These are phyloP conservation scores for Wallemia mellicola DNA, from an alignment of 1,284 basidiomycete genomes.

Conservation along the genomic window DNA sequence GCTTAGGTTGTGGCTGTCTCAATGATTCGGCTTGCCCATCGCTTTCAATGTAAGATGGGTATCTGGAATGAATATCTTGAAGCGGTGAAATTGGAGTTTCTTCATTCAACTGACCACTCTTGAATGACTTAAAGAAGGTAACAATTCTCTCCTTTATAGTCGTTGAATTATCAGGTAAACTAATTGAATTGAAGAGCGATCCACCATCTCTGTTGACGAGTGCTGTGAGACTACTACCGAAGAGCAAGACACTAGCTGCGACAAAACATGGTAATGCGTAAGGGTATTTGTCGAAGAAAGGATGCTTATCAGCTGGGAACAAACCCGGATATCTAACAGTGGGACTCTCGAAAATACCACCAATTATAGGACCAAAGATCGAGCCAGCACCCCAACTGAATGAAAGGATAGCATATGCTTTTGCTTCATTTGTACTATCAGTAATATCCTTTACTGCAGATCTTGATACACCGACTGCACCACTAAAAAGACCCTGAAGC, in stretches of 20 bases:
- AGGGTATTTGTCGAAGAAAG: slow-evolving; percentile 49
- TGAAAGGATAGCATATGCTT: slow-evolving; percentile 75
- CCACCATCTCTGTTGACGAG: slow-evolving; percentile 78
- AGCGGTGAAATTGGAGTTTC: not conserved
- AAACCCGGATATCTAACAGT: slow-evolving; percentile 50
- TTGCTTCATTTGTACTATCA: slow-evolving; percentile 63
- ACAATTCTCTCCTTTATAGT: not conserved
- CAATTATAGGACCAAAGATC: slow-evolving; percentile 42
- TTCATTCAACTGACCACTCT: not conserved
- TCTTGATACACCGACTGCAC: slow-evolving; percentile 18
- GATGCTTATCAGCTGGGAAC: slow-evolving; percentile 24
- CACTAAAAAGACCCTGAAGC: slow-evolving; percentile 27
- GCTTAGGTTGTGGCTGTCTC: not conserved
- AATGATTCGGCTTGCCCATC: not conserved
- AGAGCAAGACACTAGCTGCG: slow-evolving; percentile 28
- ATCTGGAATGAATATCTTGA: not conserved
- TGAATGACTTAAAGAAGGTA: not conserved
- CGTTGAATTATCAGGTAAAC: slow-evolving; percentile 18
- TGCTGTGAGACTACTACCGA: slow-evolving; percentile 52
- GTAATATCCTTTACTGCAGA: slow-evolving; percentile 68
- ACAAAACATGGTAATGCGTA: slow-evolving; percentile 73
- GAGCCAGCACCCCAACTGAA: slow-evolving; percentile 93
- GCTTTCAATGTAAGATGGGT: not conserved
- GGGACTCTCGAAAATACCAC: slow-evolving; percentile 59
- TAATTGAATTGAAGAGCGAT: slow-evolving; percentile 50